Conservation (phyloP, 768 basidiomycete species). For the Thelephora ganbajun region DNA sequence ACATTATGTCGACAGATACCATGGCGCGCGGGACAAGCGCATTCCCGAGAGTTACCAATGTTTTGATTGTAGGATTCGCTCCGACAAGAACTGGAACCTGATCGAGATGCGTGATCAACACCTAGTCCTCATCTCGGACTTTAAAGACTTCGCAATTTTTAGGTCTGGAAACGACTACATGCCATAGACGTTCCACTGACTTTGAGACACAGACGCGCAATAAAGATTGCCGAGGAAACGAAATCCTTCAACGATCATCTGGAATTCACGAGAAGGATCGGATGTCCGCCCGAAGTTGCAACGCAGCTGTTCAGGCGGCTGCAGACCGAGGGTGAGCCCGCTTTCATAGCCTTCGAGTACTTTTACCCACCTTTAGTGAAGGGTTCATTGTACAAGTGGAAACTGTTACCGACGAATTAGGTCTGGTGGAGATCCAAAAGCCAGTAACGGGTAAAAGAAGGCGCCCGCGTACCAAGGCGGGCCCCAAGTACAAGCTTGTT, state of each 20-base stretch:
- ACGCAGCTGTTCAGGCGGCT: conserved; percentile 54
- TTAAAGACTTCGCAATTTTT: conserved; percentile 56
- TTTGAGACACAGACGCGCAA: conserved; percentile 36
- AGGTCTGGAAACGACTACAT: conserved; percentile 28
- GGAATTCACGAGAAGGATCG: conserved; percentile 47
- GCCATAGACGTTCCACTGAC: background rate
- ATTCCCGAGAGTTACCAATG: conserved; percentile 52
- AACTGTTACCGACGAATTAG: conserved; percentile 34
- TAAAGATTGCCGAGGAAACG: conserved; percentile 49
- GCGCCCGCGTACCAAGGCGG: conserved; percentile 18
- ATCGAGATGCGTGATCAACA: conserved; percentile 43
- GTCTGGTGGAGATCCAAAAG: conserved; percentile 29
- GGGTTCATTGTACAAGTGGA: conserved; percentile 47
- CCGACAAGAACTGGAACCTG: conserved; percentile 56
- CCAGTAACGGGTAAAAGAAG: conserved; percentile 24
- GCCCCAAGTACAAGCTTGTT: conserved; percentile 45
- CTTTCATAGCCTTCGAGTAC: background rate
- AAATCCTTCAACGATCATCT: conserved; percentile 22
- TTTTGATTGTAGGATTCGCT: conserved; percentile 62
- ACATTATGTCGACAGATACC: conserved; percentile 31
- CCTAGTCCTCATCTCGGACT: conserved; percentile 45
- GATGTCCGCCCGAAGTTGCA: conserved; percentile 37
- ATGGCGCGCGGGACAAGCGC: conserved; percentile 40
- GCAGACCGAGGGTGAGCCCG: conserved; percentile 47
- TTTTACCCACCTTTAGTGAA: conserved; percentile 12